A percentile compares a stretch with the other conserved stretches of the same genome.
phyloP scores from a whole-genome alignment of 805 yeast species.

The Candida arabinofermentans region DNA sequence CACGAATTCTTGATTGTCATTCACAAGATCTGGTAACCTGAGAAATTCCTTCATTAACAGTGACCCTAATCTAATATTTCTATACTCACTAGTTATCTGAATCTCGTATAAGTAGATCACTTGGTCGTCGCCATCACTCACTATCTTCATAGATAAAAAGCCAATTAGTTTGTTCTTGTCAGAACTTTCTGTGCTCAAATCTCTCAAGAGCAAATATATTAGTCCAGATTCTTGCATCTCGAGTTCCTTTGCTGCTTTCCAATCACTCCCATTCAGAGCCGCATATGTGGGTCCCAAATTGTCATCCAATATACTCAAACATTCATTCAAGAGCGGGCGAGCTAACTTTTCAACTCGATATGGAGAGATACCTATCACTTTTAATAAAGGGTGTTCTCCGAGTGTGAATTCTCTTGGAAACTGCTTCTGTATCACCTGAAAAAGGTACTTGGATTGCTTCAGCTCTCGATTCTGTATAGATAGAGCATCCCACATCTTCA shows the following conservation, averaged over 20 bases:
- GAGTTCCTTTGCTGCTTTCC: conserved; percentile 37
- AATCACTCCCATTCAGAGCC: conserved; percentile 32
- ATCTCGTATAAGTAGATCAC: conserved; percentile 56
- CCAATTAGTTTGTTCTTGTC: conserved; percentile 28
- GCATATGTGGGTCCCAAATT: conserved; percentile 26
- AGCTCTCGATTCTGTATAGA: no score
- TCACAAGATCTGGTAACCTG: conserved; percentile 21
- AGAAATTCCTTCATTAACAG: conserved; percentile 36
- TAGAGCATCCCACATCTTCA: no score
- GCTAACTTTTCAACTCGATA: background rate
- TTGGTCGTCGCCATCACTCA: conserved; percentile 34
- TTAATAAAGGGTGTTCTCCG: no score
- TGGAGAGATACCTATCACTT: background rate
- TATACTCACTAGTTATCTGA: conserved; percentile 38
- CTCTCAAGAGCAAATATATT: conserved; percentile 35
- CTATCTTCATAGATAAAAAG: conserved; percentile 45
- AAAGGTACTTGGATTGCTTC: background rate
- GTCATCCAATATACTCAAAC: conserved; percentile 21
- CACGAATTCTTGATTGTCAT: conserved; percentile 3
- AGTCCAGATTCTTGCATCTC: conserved; percentile 49
- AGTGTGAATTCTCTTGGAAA: background rate
- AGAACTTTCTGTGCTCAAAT: no score
- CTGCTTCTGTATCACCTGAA: background rate
- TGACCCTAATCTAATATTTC: conserved; percentile 37
- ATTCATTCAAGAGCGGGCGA: background rate